Base-by-base conservation (phyloP, 345 rosid species). In the Bruguiera sexangula region DNA sequence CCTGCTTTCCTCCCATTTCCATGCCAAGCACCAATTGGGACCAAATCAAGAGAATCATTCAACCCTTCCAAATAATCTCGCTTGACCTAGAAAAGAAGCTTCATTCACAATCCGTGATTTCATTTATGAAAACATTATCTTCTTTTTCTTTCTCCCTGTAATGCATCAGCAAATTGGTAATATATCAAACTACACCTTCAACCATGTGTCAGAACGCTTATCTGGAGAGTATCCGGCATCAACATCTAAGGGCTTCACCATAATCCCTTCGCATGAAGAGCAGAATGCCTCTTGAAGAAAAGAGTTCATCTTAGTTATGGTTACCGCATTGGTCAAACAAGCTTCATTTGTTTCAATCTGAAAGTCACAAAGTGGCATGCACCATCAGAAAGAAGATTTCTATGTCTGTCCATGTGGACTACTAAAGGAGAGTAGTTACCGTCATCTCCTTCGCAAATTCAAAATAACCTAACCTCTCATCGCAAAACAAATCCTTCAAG, bases 11-110 rank as follows among this genome's bases (percentile, higher is more conserved):
- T 86, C 56, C 96, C 96, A 60, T 93, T 93, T 61, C 96, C 96
- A 77, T 90, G 89, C 98, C 98, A 89, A 65, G 96, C 96, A 65
- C 96, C 98, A 54, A 93, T 93, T 13, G 98, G 93, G 69, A 93
- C 93, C 79, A 93, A 84, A 85, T 90, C 98, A 77, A 93, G 86
- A 43, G 97, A 84, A 73, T 90, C 98, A 53, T 81, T 79, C 66
- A 93, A 62, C 65, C 90, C 97, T 50, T 87, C 93, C 52, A 90
- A 84, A 80, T 93, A 90, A 76, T 93, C 98, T 72, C 89, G 90
- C 78, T 93, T 93, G 39, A 93, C 91, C 98, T 90, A 76, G 66
- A 73, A 77, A 73, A 70, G 62, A 67, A 58, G 63, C 61, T 24
- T 30, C 67, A 67, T 64, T 53, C 30, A n/a, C 62, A 60, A 59